phyloP scores from a whole-genome alignment of 805 yeast genomes.

The Metschnikowia matae region DNA sequence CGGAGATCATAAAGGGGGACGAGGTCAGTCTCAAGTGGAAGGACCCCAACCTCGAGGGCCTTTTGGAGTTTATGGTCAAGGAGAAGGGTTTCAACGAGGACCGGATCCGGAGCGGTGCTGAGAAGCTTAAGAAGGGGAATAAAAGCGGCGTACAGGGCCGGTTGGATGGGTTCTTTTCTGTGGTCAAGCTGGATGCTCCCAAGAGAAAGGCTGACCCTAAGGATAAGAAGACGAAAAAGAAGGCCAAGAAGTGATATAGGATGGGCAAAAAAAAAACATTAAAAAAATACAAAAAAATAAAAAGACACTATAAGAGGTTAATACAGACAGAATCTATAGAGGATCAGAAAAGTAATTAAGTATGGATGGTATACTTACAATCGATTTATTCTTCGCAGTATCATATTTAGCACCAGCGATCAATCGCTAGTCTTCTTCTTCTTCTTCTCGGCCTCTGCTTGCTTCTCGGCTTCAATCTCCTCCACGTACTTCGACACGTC shows the following conservation, averaged over 20 bases:
- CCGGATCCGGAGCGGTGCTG: slow-evolving; percentile 82
- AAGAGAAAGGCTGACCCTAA: slow-evolving; percentile 34
- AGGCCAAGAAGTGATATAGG: slow-evolving; percentile 11
- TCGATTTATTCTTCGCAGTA: too few relatives aligned
- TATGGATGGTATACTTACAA: not conserved
- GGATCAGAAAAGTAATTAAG: too few relatives aligned
- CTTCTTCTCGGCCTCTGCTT: slow-evolving; percentile 73
- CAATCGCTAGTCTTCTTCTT: slow-evolving; percentile 30
- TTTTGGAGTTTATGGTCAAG: slow-evolving; percentile 75
- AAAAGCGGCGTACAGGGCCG: slow-evolving; percentile 88
- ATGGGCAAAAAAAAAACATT: too few relatives aligned
- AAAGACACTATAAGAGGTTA: too few relatives aligned
- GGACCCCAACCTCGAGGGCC: slow-evolving; percentile 82
- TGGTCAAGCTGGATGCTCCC: slow-evolving; percentile 40
- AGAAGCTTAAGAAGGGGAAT: slow-evolving; percentile 75
- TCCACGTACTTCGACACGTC: slow-evolving; percentile 72
- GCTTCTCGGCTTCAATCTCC: slow-evolving; percentile 84
- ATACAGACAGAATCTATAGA: too few relatives aligned
- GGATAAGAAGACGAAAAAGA: slow-evolving; percentile 32
- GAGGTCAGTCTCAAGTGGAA: slow-evolving; percentile 76
- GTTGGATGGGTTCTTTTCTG: slow-evolving; percentile 86
- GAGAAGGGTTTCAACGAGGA: slow-evolving; percentile 93
- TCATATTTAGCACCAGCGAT: not conserved
- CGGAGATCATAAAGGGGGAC: slow-evolving; percentile 66
- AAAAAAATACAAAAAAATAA: too few relatives aligned